phyloP scores from a whole-genome alignment of 2,329 filamentous ascomycete species.

The Capronia epimyces region DNA sequence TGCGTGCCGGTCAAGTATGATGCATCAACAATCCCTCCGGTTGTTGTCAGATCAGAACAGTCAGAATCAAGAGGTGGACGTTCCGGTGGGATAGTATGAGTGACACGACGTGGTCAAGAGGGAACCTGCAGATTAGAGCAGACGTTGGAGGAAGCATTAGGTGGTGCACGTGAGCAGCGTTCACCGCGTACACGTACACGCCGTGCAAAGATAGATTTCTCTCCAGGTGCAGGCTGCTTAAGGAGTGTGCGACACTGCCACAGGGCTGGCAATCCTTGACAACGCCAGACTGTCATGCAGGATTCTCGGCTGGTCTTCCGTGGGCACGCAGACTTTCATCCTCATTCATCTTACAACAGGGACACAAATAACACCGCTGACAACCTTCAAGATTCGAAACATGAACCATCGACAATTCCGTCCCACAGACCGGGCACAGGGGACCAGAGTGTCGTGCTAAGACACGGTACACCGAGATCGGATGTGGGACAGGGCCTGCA shows the following conservation, averaged over 20 bases:
- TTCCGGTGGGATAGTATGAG: conserved; percentile 11
- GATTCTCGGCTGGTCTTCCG: not conserved
- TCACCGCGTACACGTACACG: no score
- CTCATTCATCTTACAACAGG: not conserved
- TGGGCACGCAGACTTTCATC: not conserved
- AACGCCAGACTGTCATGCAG: conserved; percentile 3
- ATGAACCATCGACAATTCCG: not conserved
- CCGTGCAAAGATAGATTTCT: not conserved
- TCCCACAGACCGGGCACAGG: not conserved
- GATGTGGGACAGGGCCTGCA: conserved; percentile 3
- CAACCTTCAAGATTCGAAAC: not conserved
- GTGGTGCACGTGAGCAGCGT: conserved; percentile 10
- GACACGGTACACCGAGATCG: not conserved
- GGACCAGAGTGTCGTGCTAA: not conserved
- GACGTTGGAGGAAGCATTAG: not conserved
- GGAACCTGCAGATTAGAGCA: not conserved
- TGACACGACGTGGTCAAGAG: conserved; percentile 7
- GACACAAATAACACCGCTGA: not conserved
- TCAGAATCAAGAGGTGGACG: conserved; percentile 16
- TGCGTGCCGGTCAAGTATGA: not conserved
- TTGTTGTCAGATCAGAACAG: conserved; percentile 9
- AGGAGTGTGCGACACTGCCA: conserved; percentile 10
- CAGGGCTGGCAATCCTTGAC: conserved; percentile 7
- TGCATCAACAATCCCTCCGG: not conserved
- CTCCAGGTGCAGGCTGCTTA: not conserved